Percentiles rank a stretch among this genome's conserved stretches.
These are phyloP conservation scores for Ascosphaera apis DNA, from an alignment of 2,329 filamentous ascomycete genomes.

Conservation along the genomic window DNA sequence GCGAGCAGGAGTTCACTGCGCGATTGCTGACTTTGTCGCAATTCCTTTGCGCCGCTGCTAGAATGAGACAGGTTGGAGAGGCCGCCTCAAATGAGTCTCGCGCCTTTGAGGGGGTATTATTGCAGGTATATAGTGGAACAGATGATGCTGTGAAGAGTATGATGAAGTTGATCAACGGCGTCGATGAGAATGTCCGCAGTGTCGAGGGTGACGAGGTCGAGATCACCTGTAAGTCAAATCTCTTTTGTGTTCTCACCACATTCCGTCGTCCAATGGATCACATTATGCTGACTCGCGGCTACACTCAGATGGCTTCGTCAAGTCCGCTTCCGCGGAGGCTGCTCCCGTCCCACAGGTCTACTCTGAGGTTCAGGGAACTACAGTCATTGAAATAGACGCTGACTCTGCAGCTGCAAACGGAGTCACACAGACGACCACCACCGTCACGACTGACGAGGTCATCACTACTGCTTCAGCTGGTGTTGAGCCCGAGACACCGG, in stretches of 20 bases:
- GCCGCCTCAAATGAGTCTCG: slow-evolving; percentile 33
- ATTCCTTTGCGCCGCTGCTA: slow-evolving; percentile 39
- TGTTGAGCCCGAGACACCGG: slow-evolving; percentile 8
- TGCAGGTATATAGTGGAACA: slow-evolving; percentile 40
- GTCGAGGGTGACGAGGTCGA: slow-evolving; percentile 31
- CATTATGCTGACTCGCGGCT: slow-evolving; percentile 3
- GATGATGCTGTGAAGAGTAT: slow-evolving; percentile 34
- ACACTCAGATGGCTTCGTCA: slow-evolving; percentile 9
- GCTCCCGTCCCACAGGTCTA: slow-evolving; percentile 21
- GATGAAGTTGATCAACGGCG: slow-evolving; percentile 36
- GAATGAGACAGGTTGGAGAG: slow-evolving; percentile 34
- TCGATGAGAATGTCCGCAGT: slow-evolving; percentile 32
- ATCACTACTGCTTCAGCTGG: slow-evolving; percentile 22
- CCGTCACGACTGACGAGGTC: slow-evolving; percentile 36
- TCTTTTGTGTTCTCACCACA: slow-evolving; percentile 7
- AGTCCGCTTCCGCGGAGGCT: slow-evolving; percentile 30
- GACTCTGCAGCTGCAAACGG: slow-evolving; percentile 15
- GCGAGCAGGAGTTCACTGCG: slow-evolving; percentile 26
- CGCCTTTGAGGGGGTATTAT: slow-evolving; percentile 39
- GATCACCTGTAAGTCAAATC: slow-evolving; percentile 37
- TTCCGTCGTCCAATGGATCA: neutral
- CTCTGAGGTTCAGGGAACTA: slow-evolving; percentile 17
- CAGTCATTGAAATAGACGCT: slow-evolving; percentile 24
- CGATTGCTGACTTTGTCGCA: slow-evolving; percentile 35
- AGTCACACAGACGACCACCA: slow-evolving; percentile 24